phyloP scores from a whole-genome alignment of 2,329 filamentous ascomycete species.

The Claviceps quebecensis region DNA sequence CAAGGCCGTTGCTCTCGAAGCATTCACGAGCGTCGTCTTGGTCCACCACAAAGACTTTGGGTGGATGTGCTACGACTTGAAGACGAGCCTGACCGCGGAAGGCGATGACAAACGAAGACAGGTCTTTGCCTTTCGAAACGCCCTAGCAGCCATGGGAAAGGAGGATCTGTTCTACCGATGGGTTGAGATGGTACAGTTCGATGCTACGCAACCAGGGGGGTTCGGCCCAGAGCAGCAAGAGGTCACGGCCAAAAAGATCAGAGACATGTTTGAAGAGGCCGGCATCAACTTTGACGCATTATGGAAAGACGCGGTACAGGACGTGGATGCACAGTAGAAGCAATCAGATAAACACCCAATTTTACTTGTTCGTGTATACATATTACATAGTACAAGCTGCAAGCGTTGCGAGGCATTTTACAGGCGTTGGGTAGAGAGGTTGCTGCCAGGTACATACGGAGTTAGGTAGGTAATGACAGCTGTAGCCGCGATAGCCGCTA shows the following conservation, averaged over 20 bases:
- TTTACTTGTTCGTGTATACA: too few relatives aligned
- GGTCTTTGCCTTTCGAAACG: constrained; percentile 68
- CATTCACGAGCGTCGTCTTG: constrained; percentile 57
- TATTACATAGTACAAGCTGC: too few relatives aligned
- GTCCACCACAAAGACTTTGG: constrained; percentile 53
- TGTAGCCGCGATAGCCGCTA: too few relatives aligned
- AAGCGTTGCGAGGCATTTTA: too few relatives aligned
- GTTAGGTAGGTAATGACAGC: too few relatives aligned
- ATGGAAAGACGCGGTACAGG: constrained; percentile 50
- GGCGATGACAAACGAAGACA: constrained; percentile 56
- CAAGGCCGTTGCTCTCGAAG: constrained; percentile 45
- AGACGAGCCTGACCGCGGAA: constrained; percentile 34
- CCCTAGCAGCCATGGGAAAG: constrained; percentile 61
- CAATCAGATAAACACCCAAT: too few relatives aligned
- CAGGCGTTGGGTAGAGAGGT: too few relatives aligned
- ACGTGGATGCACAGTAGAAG: constrained; percentile 7
- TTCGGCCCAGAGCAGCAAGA: constrained; percentile 64
- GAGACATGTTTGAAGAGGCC: constrained; percentile 58
- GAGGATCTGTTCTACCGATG: constrained; percentile 83
- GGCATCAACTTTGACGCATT: constrained; percentile 73
- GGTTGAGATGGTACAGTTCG: constrained; percentile 85
- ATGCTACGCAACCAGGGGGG: constrained; percentile 63
- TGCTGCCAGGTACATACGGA: too few relatives aligned
- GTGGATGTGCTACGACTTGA: constrained; percentile 49
- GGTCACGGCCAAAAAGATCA: constrained; percentile 58